Conservation (phyloP, 257 asterid species). For the Galeopsis tetrahit region DNA sequence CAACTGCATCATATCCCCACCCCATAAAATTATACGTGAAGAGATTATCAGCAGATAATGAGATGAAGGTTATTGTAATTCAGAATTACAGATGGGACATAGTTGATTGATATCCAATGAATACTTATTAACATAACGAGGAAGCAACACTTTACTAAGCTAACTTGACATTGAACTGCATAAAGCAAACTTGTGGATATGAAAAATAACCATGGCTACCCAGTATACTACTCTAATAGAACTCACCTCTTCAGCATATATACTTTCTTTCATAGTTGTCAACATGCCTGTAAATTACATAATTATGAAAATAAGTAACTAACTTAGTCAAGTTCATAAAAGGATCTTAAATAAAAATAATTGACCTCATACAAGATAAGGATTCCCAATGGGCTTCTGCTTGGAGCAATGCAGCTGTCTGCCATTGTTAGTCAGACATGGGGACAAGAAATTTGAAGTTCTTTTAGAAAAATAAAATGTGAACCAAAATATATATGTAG, state of each 20-base stretch:
- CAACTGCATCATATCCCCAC: constrained; percentile 14
- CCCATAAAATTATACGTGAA: constrained; percentile 1
- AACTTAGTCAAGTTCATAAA: constrained; percentile 27
- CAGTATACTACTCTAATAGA: constrained; percentile 5
- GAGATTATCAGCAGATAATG: constrained; percentile 12
- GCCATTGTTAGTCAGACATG: constrained; percentile 59
- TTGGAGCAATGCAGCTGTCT: constrained; percentile 98
- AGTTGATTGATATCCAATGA: not conserved
- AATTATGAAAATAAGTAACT: constrained; percentile 30
- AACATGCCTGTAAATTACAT: constrained; percentile 65
- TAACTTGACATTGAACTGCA: constrained; percentile 10
- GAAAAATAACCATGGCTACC: constrained; percentile 2
- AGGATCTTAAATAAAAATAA: constrained; percentile 29
- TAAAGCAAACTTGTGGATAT: constrained; percentile 6
- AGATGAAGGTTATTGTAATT: constrained; percentile 1
- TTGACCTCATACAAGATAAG: constrained; percentile 73
- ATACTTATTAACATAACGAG: constrained; percentile 20
- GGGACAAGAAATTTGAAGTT: constrained; percentile 48
- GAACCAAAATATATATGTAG: constrained; percentile 15
- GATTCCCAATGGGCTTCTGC: constrained; percentile 99
- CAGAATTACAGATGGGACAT: constrained; percentile 27
- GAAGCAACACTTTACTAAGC: constrained; percentile 17
- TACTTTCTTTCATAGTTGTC: constrained; percentile 76
- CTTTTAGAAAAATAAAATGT: constrained; percentile 44
- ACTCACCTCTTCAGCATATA: constrained; percentile 92